These are phyloP conservation scores for Colletotrichum noveboracense DNA, from an alignment of 2,329 filamentous ascomycete genomes.

Conservation along the genomic window DNA sequence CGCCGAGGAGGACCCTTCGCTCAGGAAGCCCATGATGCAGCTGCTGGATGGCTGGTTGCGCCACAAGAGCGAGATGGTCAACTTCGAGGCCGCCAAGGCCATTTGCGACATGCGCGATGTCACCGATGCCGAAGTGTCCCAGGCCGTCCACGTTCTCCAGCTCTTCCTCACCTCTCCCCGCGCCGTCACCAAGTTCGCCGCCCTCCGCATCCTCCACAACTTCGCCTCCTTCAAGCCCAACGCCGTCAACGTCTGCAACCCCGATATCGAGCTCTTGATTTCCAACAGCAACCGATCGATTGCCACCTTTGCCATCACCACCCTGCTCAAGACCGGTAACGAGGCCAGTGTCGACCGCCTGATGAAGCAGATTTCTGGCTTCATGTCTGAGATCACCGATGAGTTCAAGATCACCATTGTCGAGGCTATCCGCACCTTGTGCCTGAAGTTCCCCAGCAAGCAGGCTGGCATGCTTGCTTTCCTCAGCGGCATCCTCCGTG, in stretches of 20 bases:
- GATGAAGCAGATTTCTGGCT: slow-evolving; percentile 98
- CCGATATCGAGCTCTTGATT: slow-evolving; percentile 95
- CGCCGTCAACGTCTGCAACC: slow-evolving; percentile 92
- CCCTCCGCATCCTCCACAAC: slow-evolving; percentile 93
- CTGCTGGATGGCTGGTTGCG: slow-evolving; percentile 95
- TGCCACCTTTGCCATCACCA: slow-evolving; percentile 97
- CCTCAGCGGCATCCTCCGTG: slow-evolving; percentile 93
- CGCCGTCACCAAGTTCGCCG: slow-evolving; percentile 96
- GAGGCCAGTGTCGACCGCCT: slow-evolving; percentile 95
- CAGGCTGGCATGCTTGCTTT: slow-evolving; percentile 98
- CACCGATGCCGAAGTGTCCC: slow-evolving; percentile 86
- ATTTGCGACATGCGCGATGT: slow-evolving; percentile 96
- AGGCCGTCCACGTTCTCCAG: slow-evolving; percentile 94
- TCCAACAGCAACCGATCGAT: slow-evolving; percentile 97
- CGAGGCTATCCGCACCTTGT: slow-evolving; percentile 94
- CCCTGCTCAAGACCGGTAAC: slow-evolving; percentile 96
- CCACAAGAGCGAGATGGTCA: slow-evolving; percentile 99
- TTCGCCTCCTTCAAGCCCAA: slow-evolving; percentile 97
- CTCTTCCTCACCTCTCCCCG: slow-evolving; percentile 95
- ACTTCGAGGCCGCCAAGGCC: slow-evolving; percentile 98
- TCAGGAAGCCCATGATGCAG: slow-evolving; percentile 96
- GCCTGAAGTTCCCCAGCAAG: slow-evolving; percentile 97
- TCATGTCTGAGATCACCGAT: slow-evolving; percentile 99
- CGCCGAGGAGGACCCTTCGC: slow-evolving; percentile 87
- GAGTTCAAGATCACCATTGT: slow-evolving; percentile 99